Conservation (phyloP, 768 basidiomycete species). For the Hysterangium stoloniferum region DNA sequence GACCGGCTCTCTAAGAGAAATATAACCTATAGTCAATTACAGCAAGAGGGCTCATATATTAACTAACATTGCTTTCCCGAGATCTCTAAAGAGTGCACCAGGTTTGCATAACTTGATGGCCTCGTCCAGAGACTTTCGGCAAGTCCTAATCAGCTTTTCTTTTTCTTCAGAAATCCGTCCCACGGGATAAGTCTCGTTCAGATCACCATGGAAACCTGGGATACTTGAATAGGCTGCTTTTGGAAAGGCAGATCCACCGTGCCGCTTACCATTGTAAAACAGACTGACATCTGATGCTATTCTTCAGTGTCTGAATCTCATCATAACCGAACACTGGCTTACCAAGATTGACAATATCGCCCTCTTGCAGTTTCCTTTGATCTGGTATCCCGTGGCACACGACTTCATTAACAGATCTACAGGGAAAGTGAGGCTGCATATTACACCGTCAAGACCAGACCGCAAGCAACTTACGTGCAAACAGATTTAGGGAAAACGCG, state of each 20-base stretch:
- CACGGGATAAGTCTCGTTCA: conserved; percentile 91
- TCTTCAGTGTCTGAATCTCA: background rate
- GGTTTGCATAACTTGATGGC: conserved; percentile 93
- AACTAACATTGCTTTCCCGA: conserved; percentile 82
- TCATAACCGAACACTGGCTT: conserved; percentile 43
- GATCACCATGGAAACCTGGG: conserved; percentile 82
- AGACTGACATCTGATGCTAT: conserved; percentile 58
- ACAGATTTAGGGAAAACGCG: conserved; percentile 89
- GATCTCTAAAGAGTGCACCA: conserved; percentile 79
- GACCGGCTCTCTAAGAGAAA: conserved; percentile 63
- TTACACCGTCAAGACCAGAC: background rate
- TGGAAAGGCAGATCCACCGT: conserved; percentile 23
- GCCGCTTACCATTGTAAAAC: conserved; percentile 58
- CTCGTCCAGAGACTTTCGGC: conserved; percentile 78
- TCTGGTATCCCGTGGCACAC: conserved; percentile 98
- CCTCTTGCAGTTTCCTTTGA: conserved; percentile 72
- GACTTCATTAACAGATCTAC: conserved; percentile 84
- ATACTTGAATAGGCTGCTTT: background rate
- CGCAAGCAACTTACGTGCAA: conserved; percentile 71
- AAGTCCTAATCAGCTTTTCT: conserved; percentile 69
- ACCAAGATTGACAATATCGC: conserved; percentile 97
- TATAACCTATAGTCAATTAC: conserved; percentile 23
- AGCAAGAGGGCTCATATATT: conserved; percentile 4
- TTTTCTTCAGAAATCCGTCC: conserved; percentile 80
- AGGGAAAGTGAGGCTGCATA: conserved; percentile 50